phyloP scores from a whole-genome alignment of 2,329 filamentous ascomycete species.

The Monascus ruber region DNA sequence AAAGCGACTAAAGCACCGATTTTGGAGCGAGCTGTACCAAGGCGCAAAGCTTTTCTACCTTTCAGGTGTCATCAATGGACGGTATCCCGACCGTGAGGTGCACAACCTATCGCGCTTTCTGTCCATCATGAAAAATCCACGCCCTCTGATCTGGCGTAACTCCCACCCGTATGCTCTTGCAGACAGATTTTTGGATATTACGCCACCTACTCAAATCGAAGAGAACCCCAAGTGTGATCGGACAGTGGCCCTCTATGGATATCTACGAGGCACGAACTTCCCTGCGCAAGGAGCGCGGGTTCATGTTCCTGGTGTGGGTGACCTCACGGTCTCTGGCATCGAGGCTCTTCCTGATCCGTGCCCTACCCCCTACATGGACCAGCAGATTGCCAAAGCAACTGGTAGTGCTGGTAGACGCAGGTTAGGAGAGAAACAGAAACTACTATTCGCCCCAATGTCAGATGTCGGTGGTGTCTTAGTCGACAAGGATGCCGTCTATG shows the following conservation, averaged over 20 bases:
- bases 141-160: constrained; percentile 93
- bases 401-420: constrained; percentile 72
- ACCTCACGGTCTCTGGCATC: constrained; percentile 71
- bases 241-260: constrained; percentile 82
- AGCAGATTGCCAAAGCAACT: constrained; percentile 69
- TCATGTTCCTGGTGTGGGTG: constrained; percentile 85
- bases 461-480: constrained; percentile 93
- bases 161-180: constrained; percentile 88
- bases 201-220: constrained; percentile 83
- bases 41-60: constrained; percentile 96
- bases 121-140: constrained; percentile 97
- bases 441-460: constrained; percentile 94
- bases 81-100: constrained; percentile 92
- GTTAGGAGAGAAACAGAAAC: constrained; percentile 92
- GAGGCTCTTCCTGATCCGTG: constrained; percentile 89
- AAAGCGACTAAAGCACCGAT: constrained; percentile 86
- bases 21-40: constrained; percentile 96
- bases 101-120: constrained; percentile 92
- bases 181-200: constrained; percentile 91
- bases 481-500: constrained; percentile 95
- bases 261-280: constrained; percentile 90
- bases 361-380: constrained; percentile 83
- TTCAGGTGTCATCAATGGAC: constrained; percentile 88
- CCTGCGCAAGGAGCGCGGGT: constrained; percentile 72
- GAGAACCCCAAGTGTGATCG: constrained; percentile 81